These are phyloP conservation scores for Globisporangium solare DNA, from an alignment of 352 stramenopile species.

Conservation along the genomic window DNA sequence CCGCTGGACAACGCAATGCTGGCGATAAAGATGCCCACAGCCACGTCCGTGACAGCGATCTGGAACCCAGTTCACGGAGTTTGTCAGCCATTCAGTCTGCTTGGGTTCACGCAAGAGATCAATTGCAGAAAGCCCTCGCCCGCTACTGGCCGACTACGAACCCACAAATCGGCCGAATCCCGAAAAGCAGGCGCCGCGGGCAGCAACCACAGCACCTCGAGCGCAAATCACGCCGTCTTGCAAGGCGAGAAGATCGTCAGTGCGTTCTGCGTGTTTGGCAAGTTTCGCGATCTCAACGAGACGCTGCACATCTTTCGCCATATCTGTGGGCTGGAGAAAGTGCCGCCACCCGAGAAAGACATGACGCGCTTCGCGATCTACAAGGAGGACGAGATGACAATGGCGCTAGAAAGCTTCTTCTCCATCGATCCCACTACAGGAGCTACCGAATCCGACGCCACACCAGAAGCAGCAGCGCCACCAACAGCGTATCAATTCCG, in stretches of 20 bases:
- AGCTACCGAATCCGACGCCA: background rate
- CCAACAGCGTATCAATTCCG: constrained; percentile 34
- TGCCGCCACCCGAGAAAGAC: constrained; percentile 24
- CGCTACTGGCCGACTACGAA: background rate
- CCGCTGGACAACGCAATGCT: constrained; percentile 16
- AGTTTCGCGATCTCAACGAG: constrained; percentile 57
- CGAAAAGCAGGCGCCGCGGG: constrained; percentile 2
- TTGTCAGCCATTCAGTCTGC: constrained; percentile 63
- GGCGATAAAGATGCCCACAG: constrained; percentile 1
- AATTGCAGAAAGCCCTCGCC: background rate
- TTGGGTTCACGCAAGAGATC: constrained; percentile 57
- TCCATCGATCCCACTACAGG: constrained; percentile 10
- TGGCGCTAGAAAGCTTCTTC: constrained; percentile 69
- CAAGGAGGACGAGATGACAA: constrained; percentile 82
- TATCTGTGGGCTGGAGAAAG: constrained; percentile 53
- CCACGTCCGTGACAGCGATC: constrained; percentile 26
- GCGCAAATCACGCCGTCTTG: background rate
- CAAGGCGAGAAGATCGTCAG: constrained; percentile 15
- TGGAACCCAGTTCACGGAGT: constrained; percentile 75
- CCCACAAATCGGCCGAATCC: constrained; percentile 3
- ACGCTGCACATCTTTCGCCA: constrained; percentile 65
- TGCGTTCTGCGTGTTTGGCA: constrained; percentile 71
- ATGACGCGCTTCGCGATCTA: constrained; percentile 63
- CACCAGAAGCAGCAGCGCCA: background rate
- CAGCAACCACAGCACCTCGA: background rate